Conservation (phyloP, 495 filamentous ascomycete genomes). For the Penicillium manginii region DNA sequence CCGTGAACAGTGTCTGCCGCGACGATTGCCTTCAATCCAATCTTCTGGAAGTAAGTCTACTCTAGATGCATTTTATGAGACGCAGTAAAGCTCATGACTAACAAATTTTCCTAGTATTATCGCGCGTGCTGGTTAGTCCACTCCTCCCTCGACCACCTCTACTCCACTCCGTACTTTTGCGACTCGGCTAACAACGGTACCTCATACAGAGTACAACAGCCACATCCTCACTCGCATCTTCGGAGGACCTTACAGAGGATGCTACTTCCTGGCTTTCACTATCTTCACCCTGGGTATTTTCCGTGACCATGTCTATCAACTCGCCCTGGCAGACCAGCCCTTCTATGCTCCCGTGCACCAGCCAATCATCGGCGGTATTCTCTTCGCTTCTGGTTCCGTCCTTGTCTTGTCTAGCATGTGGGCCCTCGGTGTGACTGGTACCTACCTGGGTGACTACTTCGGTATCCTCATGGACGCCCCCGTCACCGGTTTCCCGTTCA, state of each 20-base stretch:
- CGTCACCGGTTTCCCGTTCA: constrained; percentile 95
- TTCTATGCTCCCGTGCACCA: constrained; percentile 61
- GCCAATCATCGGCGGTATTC: constrained; percentile 69
- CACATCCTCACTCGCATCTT: constrained; percentile 87
- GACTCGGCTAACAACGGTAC: constrained; percentile 18
- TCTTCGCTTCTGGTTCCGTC: constrained; percentile 77
- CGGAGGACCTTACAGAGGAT: constrained; percentile 77
- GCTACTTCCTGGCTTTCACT: constrained; percentile 83
- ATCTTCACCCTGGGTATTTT: constrained; percentile 93
- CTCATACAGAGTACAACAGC: constrained; percentile 80
- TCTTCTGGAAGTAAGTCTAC: constrained; percentile 59
- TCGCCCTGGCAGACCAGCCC: constrained; percentile 45
- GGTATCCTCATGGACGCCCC: constrained; percentile 95
- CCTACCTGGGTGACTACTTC: constrained; percentile 97
- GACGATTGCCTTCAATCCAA: constrained; percentile 58
- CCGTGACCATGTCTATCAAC: constrained; percentile 71
- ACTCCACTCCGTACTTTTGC: constrained; percentile 8
- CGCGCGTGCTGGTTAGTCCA: constrained; percentile 49
- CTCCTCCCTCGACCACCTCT: not conserved
- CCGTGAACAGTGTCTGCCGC: constrained; percentile 48
- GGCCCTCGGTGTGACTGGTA: constrained; percentile 93
- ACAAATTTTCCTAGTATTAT: constrained; percentile 37
- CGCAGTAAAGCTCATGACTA: not conserved
- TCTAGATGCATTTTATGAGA: not conserved
- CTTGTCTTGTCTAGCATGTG: constrained; percentile 89